Base-by-base conservation (phyloP, 2,329 filamentous ascomycete species). In the Hymenoscyphus fraxineus region DNA sequence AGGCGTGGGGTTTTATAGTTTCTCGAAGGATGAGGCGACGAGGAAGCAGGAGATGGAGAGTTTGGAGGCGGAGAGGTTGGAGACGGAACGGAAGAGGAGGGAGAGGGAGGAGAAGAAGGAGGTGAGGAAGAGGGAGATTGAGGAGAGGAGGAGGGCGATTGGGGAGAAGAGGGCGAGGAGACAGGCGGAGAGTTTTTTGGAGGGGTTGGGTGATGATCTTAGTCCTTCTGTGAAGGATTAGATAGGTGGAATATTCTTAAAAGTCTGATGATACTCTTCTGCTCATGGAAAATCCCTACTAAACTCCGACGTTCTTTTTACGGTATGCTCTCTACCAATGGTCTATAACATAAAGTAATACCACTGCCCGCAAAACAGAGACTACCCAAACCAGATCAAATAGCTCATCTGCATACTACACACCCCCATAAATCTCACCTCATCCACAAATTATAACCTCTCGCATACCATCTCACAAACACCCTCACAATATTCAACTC, bases 1-100 rank as follows among this genome's bases (percentile, higher is more conserved):
- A 72, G 95, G 95, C 3, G 91, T 91, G 0, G 95, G 91, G 0
- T 99, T 98, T 78, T 97, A 93, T 79, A 88, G 90, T 64, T 98
- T 99, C 75, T 92, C 89, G 65, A 85, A 84, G 69, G 90, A 96
- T 76, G 88, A 89, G 73, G 87, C 84, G 69, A 80, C 82, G 68
- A 78, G 88, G 73, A 77, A 78, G 72, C 72, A 72, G 59, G 91
- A 98, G 81, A 97, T 98, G 91, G 82, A 85, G 69, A 83, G 82
- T 56, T 79, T 82, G 70, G 88, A 92, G 75, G 81, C 91, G 65
- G 78, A 80, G 67, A 84, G 86, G 73, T 95, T 91, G 60, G 89
- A 93, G 76, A 79, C 81, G 62, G 83, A 84, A 70, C 80, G 90
- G 65, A 71, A 70, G 13, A 70, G 74, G 64, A 77, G 77, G 66